Evolutionary conservation across 139 green algal species (phyloP), one percentile per base, ranked within the genome.

Genomic region (Tetraselmis chui): DNA sequence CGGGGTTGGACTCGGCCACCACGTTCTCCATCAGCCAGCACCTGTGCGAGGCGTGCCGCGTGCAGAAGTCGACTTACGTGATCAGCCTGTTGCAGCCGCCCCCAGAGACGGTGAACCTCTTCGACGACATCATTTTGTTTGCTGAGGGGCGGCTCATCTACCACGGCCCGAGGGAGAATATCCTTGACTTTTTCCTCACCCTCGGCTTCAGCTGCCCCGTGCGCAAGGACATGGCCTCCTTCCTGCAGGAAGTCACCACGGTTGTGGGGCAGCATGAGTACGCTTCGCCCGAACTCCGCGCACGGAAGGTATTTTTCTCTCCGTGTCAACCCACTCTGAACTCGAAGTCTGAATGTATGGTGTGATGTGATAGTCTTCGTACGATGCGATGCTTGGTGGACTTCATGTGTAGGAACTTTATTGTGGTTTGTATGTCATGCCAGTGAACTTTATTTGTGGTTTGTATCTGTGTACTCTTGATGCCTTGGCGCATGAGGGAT

Each of bases 31-130:
- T 95, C 27, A 78, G 91, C 2, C 76, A 82, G 1, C 81, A 67
- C 30, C 81, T 95, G 32, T 67, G 81, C 28, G 83, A 86, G 45
- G 81, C 26, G 22, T n/a, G 59, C 31, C 59, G 79, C 18, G 28
- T 87, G 30, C 77, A 86, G 28, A 78, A 85, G 77, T 32, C 80
- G 26, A 96, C 91, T 29, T 85, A 84, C 2, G 29, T 95, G 67
- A 87, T 95, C 28, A 90, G 82, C 1, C 91, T 98, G 79, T 91
- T 98, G 82, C 94, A 98, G 90, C 95, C 95, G 0, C 85, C 90
- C 0, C 95, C 94, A 24, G 94, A 98, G 84, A 82, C 86, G 74
- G 83, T 85, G 28, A 75, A 81, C 28, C 87, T 95, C 23, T 95
- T 95, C 79, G 92, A 95, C 76, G 87, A 95, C 31, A 32, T 95